phyloP scores from a whole-genome alignment of 306 rosid species.

The Trifolium pratense region DNA sequence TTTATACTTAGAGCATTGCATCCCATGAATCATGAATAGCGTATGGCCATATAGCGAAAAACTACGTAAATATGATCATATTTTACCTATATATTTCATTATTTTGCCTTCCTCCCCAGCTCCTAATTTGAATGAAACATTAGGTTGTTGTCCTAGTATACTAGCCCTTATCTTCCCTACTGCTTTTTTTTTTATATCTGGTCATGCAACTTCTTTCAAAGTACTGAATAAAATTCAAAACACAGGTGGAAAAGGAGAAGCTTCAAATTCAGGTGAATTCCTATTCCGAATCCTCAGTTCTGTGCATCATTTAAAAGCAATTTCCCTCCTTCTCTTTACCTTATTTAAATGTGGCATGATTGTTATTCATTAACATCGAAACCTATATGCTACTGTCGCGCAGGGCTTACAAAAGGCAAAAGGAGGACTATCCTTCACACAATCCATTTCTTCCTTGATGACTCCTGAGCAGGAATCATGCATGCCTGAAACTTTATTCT shows the following conservation, averaged over 20 bases:
- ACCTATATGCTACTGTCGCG: conserved; percentile 24
- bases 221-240: conserved; percentile 41
- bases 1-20: conserved; percentile 49
- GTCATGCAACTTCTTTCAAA: not conserved
- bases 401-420: conserved; percentile 80
- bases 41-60: conserved; percentile 33
- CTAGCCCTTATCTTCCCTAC: conserved; percentile 13
- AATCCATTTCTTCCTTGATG: conserved; percentile 85
- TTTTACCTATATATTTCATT: not conserved
- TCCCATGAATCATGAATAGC: conserved; percentile 49
- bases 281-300: conserved; percentile 5
- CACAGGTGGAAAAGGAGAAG: conserved; percentile 57
- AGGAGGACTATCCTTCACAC: conserved; percentile 75
- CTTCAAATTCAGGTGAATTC: conserved; percentile 58
- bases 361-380: conserved; percentile 40
- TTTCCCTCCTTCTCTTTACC: conserved; percentile 10
- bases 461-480: conserved; percentile 30
- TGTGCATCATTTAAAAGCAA: not conserved
- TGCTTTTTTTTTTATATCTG: conserved; percentile 14
- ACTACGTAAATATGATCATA: not conserved
- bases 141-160: conserved; percentile 18
- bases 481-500: not conserved
- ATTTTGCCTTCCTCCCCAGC: conserved; percentile 10
- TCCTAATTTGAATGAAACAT: conserved; percentile 29
- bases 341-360: conserved; percentile 14